Evolutionary conservation across 345 rosid genomes (phyloP), one percentile per base, ranked within the genome.

Genomic region (Bruguiera sexangula): DNA sequence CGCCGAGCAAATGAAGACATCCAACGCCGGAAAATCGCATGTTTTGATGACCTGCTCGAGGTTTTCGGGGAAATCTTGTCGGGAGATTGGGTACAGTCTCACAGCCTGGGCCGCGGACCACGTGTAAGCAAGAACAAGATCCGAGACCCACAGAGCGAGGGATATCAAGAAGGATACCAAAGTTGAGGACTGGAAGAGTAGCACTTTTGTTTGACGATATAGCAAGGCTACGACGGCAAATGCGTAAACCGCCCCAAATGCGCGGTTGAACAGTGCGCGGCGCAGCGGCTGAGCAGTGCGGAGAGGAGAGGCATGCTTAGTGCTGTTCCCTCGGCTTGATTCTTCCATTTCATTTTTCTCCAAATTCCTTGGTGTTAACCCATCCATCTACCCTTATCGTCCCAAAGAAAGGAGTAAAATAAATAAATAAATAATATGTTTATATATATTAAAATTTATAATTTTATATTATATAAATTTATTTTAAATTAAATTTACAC

Each of bases 1-100:
- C 34, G 98, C 96, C 15, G 98, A 90, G 87, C 97, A 93, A 54
- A 93, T 71, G 63, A 90, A 87, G 75, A 93, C 82, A 39, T 93
- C 98, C 43, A 93, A 7, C 15, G 66, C 82, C 0, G 96, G 97
- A 21, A 75, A 82, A 7, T 85, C 85, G 8, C 73, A 67, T n/a
- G 70, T 54, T 46, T 70, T 68, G 37, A 75, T 4, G 15, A 72
- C 73, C 48, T 64, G 76, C 21, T 78, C 46, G 1, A 83, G 83
- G 65, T 75, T 78, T 60, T 84, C 90, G 0, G 85, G 91, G 76
- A 69, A 75, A 37, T 90, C 86, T 20, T 66, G 32, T 4, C 91
- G 82, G 22, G 55, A 68, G 60, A 82, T 60, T 4, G 87, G 91
- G 52, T 61, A 64, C 55, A 83, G 65, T 37, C 88, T 90, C 52